Evolutionary conservation across 495 filamentous ascomycete species (phyloP), one percentile per base, ranked within the genome.

Genomic region (Annulohypoxylon moriforme): DNA sequence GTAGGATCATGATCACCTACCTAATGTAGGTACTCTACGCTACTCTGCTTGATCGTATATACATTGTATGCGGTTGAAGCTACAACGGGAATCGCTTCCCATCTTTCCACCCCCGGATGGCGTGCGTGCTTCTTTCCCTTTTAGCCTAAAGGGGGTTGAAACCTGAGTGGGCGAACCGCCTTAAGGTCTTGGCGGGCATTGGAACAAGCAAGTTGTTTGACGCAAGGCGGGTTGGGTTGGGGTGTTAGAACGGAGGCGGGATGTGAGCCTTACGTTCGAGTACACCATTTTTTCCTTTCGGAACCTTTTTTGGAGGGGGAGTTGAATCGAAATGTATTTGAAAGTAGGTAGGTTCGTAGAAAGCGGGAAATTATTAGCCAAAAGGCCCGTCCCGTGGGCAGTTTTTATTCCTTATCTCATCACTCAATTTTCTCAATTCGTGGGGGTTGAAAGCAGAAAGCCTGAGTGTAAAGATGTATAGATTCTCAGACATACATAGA

Each of bases 391-490:
- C 65, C 56, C 70, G 70, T 64, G 40, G 10, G 5, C 18, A 18
- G n/a, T 16, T 38, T 64, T 49, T 33, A 25, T 60, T 69, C 62
- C 65, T 69, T 65, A 73, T 73, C 71, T 69, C 65, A 69, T 61
- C 60, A 62, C 60, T 66, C 31, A 62, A 34, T 22, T 52, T 52
- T n/a, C 6, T 22, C 18, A 4, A n/a, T 29, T 25, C 60, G 71
- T 68, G 71, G 66, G 71, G 71, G 71, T 42, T 25, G 13, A 7
- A 24, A 4, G 11, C 14, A 5, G 22, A n/a, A 29, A 7, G 24
- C 16, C 2, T n/a, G 38, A 42, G 4, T 42, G 5, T 44, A 1
- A 20, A 3, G 1, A 44, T 18, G 40, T 16, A 20, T 20, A 20
- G 36, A 40, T 40, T 20, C 40, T 44, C 16, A 52, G 22, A n/a